A percentile compares a stretch with the other conserved stretches of the same genome.
Evolutionary conservation across 2,329 filamentous ascomycete species (phyloP).

Genomic region (Aspergillus novofumigatus): DNA sequence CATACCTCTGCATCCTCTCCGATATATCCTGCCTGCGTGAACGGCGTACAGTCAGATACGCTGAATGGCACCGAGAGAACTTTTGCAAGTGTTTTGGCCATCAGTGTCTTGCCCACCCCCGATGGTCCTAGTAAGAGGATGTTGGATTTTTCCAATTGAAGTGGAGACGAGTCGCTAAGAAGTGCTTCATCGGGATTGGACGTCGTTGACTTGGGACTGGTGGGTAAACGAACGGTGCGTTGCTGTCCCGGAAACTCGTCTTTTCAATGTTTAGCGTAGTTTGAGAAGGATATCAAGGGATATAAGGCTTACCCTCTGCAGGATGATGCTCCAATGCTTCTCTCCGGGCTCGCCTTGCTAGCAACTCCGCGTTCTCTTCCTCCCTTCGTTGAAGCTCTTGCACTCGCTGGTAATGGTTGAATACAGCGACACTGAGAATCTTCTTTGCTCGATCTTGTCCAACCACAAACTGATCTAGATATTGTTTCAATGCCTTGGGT

Average conservation of each 20-base stretch:
- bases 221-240: conserved; percentile 42
- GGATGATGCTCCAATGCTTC: conserved; percentile 68
- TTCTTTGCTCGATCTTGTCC: conserved; percentile 92
- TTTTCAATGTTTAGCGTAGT: conserved; percentile 24
- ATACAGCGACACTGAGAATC: conserved; percentile 85
- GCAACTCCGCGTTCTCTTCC: conserved; percentile 70
- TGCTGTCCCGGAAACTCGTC: conserved; percentile 63
- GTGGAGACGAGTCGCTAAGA: conserved; percentile 52
- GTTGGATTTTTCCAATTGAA: conserved; percentile 94
- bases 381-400: conserved; percentile 70
- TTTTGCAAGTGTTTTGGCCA: conserved; percentile 81
- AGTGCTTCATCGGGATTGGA: conserved; percentile 31
- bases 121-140: conserved; percentile 86
- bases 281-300: not conserved
- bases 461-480: conserved; percentile 93
- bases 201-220: conserved; percentile 22
- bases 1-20: conserved; percentile 97
- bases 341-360: conserved; percentile 66
- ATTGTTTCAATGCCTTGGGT: conserved; percentile 70
- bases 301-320: conserved; percentile 62
- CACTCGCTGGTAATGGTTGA: conserved; percentile 92
- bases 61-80: conserved; percentile 93
- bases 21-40: conserved; percentile 96
- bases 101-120: conserved; percentile 94
- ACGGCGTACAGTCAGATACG: conserved; percentile 92